Percentiles rank a stretch among this genome's conserved stretches.
These are phyloP conservation scores for Jatropha multifida DNA, from an alignment of 441 rosid species.

Conservation along the genomic window DNA sequence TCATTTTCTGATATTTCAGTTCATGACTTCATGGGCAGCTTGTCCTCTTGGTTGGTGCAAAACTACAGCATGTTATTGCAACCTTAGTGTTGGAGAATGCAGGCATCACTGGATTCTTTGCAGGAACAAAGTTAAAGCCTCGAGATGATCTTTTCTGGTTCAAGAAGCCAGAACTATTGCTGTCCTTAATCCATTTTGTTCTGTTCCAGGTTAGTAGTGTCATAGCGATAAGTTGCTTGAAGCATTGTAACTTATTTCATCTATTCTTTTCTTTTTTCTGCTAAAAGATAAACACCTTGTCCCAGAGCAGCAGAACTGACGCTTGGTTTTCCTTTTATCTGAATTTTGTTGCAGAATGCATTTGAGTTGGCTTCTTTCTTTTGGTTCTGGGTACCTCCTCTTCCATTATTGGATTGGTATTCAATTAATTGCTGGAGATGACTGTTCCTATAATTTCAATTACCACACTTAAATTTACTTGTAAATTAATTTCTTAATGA, in stretches of 20 bases:
- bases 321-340: constrained; percentile 16
- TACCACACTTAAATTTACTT: constrained; percentile 11
- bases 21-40: constrained; percentile 44
- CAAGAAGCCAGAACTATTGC: constrained; percentile 50
- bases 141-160: constrained; percentile 90
- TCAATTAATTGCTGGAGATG: constrained; percentile 5
- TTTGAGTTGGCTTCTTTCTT: constrained; percentile 76
- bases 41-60: constrained; percentile 78
- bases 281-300: neutral
- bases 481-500: neutral
- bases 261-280: constrained; percentile 37
- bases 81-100: constrained; percentile 73
- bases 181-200: constrained; percentile 71
- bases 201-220: constrained; percentile 64
- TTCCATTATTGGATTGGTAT: constrained; percentile 23
- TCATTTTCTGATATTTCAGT: constrained; percentile 17
- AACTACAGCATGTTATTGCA: constrained; percentile 77
- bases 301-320: constrained; percentile 18
- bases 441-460: neutral
- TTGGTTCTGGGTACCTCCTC: constrained; percentile 85
- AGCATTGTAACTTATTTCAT: constrained; percentile 34
- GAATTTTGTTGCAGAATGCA: constrained; percentile 34
- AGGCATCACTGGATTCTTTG: constrained; percentile 51
- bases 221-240: constrained; percentile 8
- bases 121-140: constrained; percentile 67